Evolutionary conservation across 2,329 filamentous ascomycete genomes (phyloP), one percentile per base, ranked within the genome.

Genomic region (Pseudogymnoascus sp.): DNA sequence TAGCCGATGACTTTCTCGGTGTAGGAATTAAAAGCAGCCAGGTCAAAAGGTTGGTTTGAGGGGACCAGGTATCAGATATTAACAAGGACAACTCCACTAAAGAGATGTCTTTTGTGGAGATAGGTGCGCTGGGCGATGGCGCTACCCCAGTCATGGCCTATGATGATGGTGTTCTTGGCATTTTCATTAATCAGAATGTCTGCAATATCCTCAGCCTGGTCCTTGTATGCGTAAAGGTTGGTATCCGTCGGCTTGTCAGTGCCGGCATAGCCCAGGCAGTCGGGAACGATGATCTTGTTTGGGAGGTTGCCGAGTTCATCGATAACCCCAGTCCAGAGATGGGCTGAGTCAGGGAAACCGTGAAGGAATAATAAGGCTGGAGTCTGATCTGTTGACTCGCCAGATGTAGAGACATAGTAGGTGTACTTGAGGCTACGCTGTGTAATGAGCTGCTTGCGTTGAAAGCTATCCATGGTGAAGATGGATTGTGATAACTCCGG

Each of bases 81-180:
- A 16, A 81, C 63, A 64, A 79, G 71, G 5, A 76, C 69, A 1
- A 81, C 67, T n/a, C 76, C 79, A 4, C 69, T 59, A 5, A 79
- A 75, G 11, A 77, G 74, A 1, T 75, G 69, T 0, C 75, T 77
- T 62, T 77, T 68, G 66, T 75, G 76, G 59, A 78, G 73, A 67
- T 77, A 79, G 12, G 80, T 64, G 12, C 78, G 74, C 62, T 76
- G 73, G 0, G 76, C 74, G 10, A 77, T 65, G 6, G 63, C 65
- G 14, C 75, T 75, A 40, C 80, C 80, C 79, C 79, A 82, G 68
- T 83, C 80, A 65, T 82, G 80, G 47, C 79, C 80, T 34, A 81
- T 71, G 2, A 77, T 73, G 62, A 81, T 73, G 31, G 74, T 72
- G 37, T 70, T 70, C 54, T 68, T 45, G 18, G 77, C 65, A 1